Evolutionary conservation across 345 rosid genomes (phyloP).

Genomic region (Euphorbia tirucalli): DNA sequence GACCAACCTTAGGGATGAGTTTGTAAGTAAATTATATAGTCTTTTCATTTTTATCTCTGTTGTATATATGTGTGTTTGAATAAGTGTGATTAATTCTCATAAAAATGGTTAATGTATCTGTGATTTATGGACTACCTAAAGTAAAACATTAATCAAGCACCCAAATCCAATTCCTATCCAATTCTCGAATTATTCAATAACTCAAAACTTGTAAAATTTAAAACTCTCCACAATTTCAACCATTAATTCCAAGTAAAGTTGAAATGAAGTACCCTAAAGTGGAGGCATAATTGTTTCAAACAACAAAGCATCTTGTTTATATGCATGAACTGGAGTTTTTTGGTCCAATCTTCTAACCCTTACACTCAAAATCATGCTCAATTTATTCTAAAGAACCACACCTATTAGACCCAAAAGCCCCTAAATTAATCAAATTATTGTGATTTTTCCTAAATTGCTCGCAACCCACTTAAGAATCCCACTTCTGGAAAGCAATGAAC

Average conservation of each 20-base stretch:
- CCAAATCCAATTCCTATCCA: too few species aligned
- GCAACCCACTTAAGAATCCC: conserved; percentile 89
- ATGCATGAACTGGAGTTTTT: conserved; percentile 76
- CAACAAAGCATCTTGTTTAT: conserved; percentile 77
- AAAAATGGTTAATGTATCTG: too few species aligned
- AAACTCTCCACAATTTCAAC: not conserved
- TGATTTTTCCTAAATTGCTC: conserved; percentile 49
- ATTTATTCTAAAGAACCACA: conserved; percentile 54
- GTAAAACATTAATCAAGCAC: too few species aligned
- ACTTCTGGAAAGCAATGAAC: conserved; percentile 47
- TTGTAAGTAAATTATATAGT: too few species aligned
- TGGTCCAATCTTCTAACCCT: conserved; percentile 74
- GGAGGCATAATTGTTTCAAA: conserved; percentile 85
- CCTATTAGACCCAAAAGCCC: conserved; percentile 36
- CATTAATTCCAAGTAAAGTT: not conserved
- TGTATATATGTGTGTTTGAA: too few species aligned
- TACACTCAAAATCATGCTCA: conserved; percentile 42
- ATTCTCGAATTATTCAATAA: too few species aligned
- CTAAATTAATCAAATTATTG: conserved; percentile 26
- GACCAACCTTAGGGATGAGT: too few species aligned
- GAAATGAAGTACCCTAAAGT: conserved; percentile 42
- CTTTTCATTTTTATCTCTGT: too few species aligned
- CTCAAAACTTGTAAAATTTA: not conserved
- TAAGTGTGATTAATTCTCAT: too few species aligned
- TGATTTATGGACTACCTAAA: too few species aligned